phyloP scores from a whole-genome alignment of 148 eudicot species.

The Fagopyrum esculentum region DNA sequence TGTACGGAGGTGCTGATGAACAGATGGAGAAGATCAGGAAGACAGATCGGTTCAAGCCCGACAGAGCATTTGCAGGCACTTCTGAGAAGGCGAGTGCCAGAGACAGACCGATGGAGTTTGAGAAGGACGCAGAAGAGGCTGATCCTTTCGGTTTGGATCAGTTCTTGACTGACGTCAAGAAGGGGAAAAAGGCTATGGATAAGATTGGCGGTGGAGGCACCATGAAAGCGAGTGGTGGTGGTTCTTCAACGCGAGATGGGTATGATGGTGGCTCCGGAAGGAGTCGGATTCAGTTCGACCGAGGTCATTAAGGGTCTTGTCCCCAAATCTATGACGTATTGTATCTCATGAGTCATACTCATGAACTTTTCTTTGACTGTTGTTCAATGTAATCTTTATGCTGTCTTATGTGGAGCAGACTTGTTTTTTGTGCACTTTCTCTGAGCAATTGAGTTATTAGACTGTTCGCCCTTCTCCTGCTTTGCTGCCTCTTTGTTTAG shows the following conservation, averaged over 20 bases:
- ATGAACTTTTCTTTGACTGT: background rate
- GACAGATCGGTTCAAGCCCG: conserved; percentile 73
- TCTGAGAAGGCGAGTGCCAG: conserved; percentile 51
- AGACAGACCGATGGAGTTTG: conserved; percentile 78
- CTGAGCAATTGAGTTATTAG: background rate
- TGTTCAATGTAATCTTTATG: background rate
- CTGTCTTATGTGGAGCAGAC: background rate
- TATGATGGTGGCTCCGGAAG: conserved; percentile 51
- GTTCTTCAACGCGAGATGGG: conserved; percentile 59
- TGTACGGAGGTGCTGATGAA: conserved; percentile 77
- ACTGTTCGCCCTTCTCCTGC: too few species aligned
- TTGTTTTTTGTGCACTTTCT: background rate
- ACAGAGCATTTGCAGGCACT: conserved; percentile 61
- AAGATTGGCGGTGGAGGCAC: conserved; percentile 71
- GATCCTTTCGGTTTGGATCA: conserved; percentile 81
- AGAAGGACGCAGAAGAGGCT: conserved; percentile 63
- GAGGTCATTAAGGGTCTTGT: conserved; percentile 22
- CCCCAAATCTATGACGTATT: too few species aligned
- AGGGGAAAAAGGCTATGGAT: conserved; percentile 63
- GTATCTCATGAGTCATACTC: background rate
- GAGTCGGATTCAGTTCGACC: conserved; percentile 50
- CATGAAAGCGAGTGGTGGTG: conserved; percentile 73
- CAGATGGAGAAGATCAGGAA: conserved; percentile 68
- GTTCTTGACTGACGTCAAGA: conserved; percentile 72
- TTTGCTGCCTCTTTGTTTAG: too few species aligned